Percentiles rank a stretch among this genome's conserved stretches.
Evolutionary conservation across 2,329 filamentous ascomycete species (phyloP).

Genomic region (Fusarium veterinarium): DNA sequence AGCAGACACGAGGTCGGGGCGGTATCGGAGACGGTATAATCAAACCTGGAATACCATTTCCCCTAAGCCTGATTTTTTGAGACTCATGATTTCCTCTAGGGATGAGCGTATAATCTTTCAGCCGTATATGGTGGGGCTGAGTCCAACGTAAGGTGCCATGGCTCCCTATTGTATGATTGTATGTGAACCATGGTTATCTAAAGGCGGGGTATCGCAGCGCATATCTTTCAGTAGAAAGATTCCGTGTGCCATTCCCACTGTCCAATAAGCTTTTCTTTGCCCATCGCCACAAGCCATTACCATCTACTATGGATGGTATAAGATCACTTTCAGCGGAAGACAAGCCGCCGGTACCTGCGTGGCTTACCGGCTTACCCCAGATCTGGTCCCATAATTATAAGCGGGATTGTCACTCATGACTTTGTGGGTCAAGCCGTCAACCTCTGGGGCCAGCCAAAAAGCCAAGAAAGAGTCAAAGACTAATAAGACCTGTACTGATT

Average conservation of each 20-base stretch:
- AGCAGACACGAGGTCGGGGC: neutral
- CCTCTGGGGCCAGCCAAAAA: slow-evolving; percentile 4
- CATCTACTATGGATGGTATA: neutral
- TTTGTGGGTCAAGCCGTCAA: slow-evolving; percentile 1
- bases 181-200: neutral
- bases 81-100: neutral
- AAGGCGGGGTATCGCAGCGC: neutral
- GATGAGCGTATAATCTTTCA: neutral
- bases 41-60: neutral
- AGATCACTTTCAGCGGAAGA: slow-evolving; percentile 10
- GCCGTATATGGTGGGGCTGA: neutral
- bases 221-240: neutral
- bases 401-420: neutral
- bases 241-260: neutral
- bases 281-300: neutral
- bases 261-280: neutral
- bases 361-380: slow-evolving; percentile 36
- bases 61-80: neutral
- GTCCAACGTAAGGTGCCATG: neutral
- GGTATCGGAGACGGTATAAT: slow-evolving; percentile 30
- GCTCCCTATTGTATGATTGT: neutral
- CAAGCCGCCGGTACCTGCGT: slow-evolving; percentile 28
- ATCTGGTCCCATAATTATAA: slow-evolving; percentile 30
- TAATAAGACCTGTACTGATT: slow-evolving; percentile 13
- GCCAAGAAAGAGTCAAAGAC: neutral